Percentiles rank a stretch among this genome's conserved stretches.
Evolutionary conservation across 2,329 filamentous ascomycete genomes (phyloP).

Genomic region (Penicillium sp.): DNA sequence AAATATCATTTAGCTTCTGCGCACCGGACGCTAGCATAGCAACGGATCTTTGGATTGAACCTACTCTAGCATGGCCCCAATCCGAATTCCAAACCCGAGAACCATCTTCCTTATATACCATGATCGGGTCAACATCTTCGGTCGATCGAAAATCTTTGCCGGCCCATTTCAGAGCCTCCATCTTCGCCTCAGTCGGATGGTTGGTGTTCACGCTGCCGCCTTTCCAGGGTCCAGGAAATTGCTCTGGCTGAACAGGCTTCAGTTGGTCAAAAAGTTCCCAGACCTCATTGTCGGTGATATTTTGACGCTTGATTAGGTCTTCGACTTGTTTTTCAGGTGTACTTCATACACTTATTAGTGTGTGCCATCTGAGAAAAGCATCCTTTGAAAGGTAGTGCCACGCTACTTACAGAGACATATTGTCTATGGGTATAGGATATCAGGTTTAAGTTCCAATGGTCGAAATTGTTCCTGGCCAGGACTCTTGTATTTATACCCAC

Average conservation of each 20-base stretch:
- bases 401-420: slow-evolving; percentile 6
- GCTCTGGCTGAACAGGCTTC: slow-evolving; percentile 8
- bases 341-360: not conserved
- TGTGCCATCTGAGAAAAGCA: not conserved
- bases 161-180: slow-evolving; percentile 11
- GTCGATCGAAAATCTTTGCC: slow-evolving; percentile 19
- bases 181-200: slow-evolving; percentile 15
- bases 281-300: slow-evolving; percentile 7
- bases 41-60: not conserved
- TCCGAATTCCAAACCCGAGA: slow-evolving; percentile 10
- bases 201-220: slow-evolving; percentile 11
- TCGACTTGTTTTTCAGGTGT: slow-evolving; percentile 17
- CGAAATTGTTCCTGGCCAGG: not conserved
- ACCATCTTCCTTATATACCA: slow-evolving; percentile 10
- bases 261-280: slow-evolving; percentile 12
- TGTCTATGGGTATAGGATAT: not conserved
- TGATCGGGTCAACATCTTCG: slow-evolving; percentile 17
- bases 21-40: not conserved
- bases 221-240: slow-evolving; percentile 15
- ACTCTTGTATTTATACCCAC: not conserved
- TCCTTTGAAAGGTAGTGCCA: not conserved
- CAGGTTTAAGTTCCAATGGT: not conserved
- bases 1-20: not conserved
- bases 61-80: slow-evolving; percentile 16
- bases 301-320: slow-evolving; percentile 9